Evolutionary conservation across 2,329 filamentous ascomycete genomes (phyloP).

Genomic region (Microcera coccophila): DNA sequence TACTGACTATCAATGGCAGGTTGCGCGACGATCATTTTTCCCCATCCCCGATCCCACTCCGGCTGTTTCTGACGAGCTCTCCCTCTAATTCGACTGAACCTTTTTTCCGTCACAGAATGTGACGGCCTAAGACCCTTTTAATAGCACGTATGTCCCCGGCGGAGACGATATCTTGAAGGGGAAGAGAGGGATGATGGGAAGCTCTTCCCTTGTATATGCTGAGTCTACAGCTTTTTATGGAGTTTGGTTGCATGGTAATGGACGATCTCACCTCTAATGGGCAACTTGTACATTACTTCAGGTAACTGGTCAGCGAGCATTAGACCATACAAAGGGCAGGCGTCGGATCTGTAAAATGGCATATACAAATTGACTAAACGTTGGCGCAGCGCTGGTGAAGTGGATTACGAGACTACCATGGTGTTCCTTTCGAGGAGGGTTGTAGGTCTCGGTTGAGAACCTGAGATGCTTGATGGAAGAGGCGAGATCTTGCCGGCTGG

Average conservation of each 20-base stretch:
- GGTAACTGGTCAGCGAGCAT: constrained; percentile 41
- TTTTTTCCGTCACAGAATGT: constrained; percentile 11
- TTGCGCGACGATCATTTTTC: constrained; percentile 42
- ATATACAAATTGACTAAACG: too few relatives aligned
- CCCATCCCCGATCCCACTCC: constrained; percentile 35
- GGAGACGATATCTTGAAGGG: constrained; percentile 9
- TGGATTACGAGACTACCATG: too few relatives aligned
- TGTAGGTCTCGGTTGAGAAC: too few relatives aligned
- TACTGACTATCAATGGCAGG: constrained; percentile 18
- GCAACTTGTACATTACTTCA: constrained; percentile 48
- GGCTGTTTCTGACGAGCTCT: constrained; percentile 22
- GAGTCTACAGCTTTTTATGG: constrained; percentile 27
- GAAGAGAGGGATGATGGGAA: constrained; percentile 11
- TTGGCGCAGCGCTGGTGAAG: too few relatives aligned
- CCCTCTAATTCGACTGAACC: constrained; percentile 27
- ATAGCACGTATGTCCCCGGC: constrained; percentile 12
- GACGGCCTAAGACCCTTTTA: constrained; percentile 16
- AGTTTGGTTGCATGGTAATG: constrained; percentile 39
- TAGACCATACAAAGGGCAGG: constrained; percentile 40
- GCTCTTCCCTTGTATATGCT: constrained; percentile 29
- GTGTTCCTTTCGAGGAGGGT: too few relatives aligned
- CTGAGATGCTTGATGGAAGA: too few relatives aligned
- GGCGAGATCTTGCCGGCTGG: neutral
- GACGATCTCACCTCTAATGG: constrained; percentile 53
- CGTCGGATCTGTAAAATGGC: constrained; percentile 33